Evolutionary conservation across 306 rosid genomes (phyloP), one percentile per base, ranked within the genome.

Genomic region (Ceratonia siliqua): DNA sequence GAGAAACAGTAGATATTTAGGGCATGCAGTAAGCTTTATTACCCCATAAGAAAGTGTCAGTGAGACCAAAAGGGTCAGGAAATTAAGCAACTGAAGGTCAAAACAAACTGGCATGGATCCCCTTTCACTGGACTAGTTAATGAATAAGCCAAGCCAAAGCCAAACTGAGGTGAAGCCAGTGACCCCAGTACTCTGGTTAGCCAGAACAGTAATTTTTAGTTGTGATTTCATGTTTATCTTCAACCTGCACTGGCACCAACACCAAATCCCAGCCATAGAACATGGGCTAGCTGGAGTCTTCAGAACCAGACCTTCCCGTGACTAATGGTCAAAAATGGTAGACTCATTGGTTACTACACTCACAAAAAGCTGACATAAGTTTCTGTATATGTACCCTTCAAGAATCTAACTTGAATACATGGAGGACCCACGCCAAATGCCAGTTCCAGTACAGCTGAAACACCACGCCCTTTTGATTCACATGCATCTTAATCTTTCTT

Each of bases 321-420:
- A 72, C 41, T 36, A 58, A 57, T 62, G 80, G 85, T 89, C 84
- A 89, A 87, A 80, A 79, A 45, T 75, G 55, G 74, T 30, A 52
- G 78, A 55, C 74, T 78, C 57, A 43, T 5, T 61, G n/a, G 68
- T 59, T 73, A 62, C 63, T 9, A 9, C 8, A 45, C 83, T 32
- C 58, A 68, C 77, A 53, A 64, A 64, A 81, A 46, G 77, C 76
- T 59, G 55, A 46, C 36, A 50, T 70, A 73, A 63, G 53, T 62
- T 78, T 24, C 81, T 25, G 70, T 69, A 46, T 79, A 38, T 50
- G 82, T 71, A 67, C 76, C 80, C 54, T 75, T 41, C 73, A 28
- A 85, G 90, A 84, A 84, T 87, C 90, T 81, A 78, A 73, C 63
- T 66, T 70, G 73, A 73, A 83, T 58, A 56, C 21, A 67, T 42